phyloP scores from a whole-genome alignment of 257 asterid genomes.

The Primulina huaijiensis region DNA sequence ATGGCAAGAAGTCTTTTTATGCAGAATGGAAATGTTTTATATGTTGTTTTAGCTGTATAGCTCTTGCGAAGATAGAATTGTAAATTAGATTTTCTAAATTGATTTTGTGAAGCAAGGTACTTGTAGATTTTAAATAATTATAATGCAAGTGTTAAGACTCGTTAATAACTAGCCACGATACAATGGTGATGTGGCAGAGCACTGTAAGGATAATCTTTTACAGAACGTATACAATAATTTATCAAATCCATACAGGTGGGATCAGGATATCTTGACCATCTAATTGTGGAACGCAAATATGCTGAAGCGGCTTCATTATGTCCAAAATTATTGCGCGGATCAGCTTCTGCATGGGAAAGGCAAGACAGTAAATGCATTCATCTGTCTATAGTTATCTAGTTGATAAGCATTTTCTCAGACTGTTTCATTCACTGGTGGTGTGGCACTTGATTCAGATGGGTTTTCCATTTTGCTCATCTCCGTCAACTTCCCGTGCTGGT shows the following conservation, averaged over 20 bases:
- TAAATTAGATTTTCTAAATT: conserved; percentile 8
- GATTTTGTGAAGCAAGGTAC: conserved; percentile 6
- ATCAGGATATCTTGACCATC: conserved; percentile 88
- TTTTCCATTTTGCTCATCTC: conserved; percentile 96
- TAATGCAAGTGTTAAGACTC: conserved; percentile 1
- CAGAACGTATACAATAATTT: conserved; percentile 21
- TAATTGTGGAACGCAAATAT: conserved; percentile 91
- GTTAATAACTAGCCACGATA: neutral
- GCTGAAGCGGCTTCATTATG: conserved; percentile 95
- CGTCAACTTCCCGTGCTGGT: conserved; percentile 96
- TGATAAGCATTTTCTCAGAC: conserved; percentile 11
- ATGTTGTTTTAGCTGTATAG: neutral
- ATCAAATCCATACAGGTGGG: conserved; percentile 64
- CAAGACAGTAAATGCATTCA: conserved; percentile 26
- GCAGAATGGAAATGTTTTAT: conserved; percentile 12
- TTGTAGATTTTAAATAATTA: conserved; percentile 13
- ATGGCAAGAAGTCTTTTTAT: conserved; percentile 8
- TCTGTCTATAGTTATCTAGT: conserved; percentile 8
- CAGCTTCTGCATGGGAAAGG: conserved; percentile 99
- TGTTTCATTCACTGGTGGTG: conserved; percentile 22
- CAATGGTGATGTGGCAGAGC: conserved; percentile 9
- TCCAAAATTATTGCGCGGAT: conserved; percentile 87
- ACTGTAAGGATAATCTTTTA: conserved; percentile 12
- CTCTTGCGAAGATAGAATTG: neutral
- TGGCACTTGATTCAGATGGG: conserved; percentile 65